phyloP scores from a whole-genome alignment of 1,139 yeast genomes.

The Pichia sp. region DNA sequence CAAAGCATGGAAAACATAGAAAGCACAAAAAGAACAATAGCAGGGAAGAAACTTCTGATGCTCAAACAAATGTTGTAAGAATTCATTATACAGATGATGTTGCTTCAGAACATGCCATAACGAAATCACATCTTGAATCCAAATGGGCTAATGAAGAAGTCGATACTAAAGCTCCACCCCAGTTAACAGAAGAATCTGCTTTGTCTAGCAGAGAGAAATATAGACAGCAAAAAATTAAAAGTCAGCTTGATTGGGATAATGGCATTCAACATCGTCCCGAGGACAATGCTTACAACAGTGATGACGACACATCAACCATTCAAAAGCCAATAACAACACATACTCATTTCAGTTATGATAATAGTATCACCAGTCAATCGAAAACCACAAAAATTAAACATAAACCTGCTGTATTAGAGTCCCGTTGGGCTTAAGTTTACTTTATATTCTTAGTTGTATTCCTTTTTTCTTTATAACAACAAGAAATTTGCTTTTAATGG shows the following conservation, averaged over 20 bases:
- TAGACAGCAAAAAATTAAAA: constrained; percentile 2
- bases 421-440: too few relatives aligned
- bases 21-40: background rate
- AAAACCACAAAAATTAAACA: background rate
- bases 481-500: too few relatives aligned
- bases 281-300: background rate
- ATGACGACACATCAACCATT: background rate
- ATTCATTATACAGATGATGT: constrained; percentile 4
- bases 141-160: constrained; percentile 13
- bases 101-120: background rate
- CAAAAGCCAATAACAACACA: background rate
- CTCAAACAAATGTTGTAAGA: background rate
- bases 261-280: background rate
- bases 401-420: background rate
- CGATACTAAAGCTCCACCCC: constrained; percentile 3
- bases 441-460: too few relatives aligned
- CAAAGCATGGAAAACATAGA: background rate
- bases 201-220: background rate
- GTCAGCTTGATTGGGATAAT: constrained; percentile 4
- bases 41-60: background rate
- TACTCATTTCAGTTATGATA: constrained; percentile 3
- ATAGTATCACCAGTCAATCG: background rate
- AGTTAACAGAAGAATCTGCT: background rate
- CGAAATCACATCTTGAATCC: background rate
- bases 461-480: too few relatives aligned